Base-by-base conservation (phyloP, 495 filamentous ascomycete species). In the Schizothecium vesticola region DNA sequence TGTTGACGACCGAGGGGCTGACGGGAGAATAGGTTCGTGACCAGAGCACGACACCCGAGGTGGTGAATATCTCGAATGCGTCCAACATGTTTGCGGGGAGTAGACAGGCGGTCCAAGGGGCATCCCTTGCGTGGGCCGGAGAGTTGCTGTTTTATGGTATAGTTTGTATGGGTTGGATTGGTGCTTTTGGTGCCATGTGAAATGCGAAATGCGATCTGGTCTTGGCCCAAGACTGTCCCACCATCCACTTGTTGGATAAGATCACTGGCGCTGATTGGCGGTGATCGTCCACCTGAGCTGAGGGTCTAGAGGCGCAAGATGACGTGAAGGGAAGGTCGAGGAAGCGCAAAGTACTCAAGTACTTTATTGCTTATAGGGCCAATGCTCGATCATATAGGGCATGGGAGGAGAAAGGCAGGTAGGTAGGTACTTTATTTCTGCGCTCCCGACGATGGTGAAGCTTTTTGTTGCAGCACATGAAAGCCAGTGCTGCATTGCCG, bases 11-110 rank as follows among this genome's bases (percentile, higher is more conserved):
- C 72, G 90, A 89, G 23, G 91, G 83, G 74, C 87, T 91, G 72
- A 96, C 87, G 0, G 91, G 84, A 36, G 88, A 87, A 77, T 95
- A 97, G 5, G 88, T 90, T 74, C 90, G 90, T 31, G 95, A 97
- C 95, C 95, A 99, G 56, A 99, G 85, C 58, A 99, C 95, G 61
- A 99, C 93, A 25, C 95, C 95, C 21, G 95, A 97, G 43, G 94
- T 96, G 64, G 92, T 96, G 24, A 99, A 77, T 66, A 99, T 94
- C 79, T 99, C 95, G 75, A 99, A 98, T 21, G 90, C 88, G 79
- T 99, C 95, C 78, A 99, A 82, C 94, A 97, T 97, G 29, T 71
- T 80, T 69, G 56, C 29, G 9, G 22, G 10, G 16, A 23, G 11
- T 22, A 58, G 43, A n/a, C 43, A n/a, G 16, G 33, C 10, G n/a